A percentile compares a stretch with the other conserved stretches of the same genome.
Conservation (phyloP, 495 filamentous ascomycete species). For the Margaritispora aquatica region DNA sequence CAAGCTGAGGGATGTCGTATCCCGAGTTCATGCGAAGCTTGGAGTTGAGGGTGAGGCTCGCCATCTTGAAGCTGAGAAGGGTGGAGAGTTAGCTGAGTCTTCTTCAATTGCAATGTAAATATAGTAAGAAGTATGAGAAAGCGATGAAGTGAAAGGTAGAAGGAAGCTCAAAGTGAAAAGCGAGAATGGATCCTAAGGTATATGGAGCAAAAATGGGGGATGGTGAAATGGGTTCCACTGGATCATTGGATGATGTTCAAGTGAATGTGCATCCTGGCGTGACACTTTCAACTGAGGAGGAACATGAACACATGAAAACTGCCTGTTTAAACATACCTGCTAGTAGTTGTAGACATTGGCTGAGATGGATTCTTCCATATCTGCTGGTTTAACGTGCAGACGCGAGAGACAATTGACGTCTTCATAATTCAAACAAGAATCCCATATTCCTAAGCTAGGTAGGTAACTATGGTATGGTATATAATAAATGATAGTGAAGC, state of each 20-base stretch:
- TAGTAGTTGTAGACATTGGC: background rate
- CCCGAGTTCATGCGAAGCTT: constrained; percentile 68
- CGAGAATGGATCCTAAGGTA: no score
- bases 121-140: background rate
- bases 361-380: background rate
- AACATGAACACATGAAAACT: background rate
- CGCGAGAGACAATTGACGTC: background rate
- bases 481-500: no score
- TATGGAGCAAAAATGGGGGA: background rate
- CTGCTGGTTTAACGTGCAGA: background rate
- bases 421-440: background rate
- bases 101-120: background rate
- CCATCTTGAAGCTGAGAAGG: constrained; percentile 37
- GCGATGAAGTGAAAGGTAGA: background rate
- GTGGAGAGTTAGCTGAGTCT: no score
- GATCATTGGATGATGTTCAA: no score
- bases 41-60: constrained; percentile 53
- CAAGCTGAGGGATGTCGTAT: constrained; percentile 68
- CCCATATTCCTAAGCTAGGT: no score
- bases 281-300: background rate
- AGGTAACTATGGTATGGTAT: no score
- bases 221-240: background rate
- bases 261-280: background rate
- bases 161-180: no score
- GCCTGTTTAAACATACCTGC: background rate